A percentile compares a stretch with the other conserved stretches of the same genome.
These are phyloP conservation scores for Mucor velutinosus DNA, from an alignment of 371 early-diverging fungal species.

Conservation along the genomic window DNA sequence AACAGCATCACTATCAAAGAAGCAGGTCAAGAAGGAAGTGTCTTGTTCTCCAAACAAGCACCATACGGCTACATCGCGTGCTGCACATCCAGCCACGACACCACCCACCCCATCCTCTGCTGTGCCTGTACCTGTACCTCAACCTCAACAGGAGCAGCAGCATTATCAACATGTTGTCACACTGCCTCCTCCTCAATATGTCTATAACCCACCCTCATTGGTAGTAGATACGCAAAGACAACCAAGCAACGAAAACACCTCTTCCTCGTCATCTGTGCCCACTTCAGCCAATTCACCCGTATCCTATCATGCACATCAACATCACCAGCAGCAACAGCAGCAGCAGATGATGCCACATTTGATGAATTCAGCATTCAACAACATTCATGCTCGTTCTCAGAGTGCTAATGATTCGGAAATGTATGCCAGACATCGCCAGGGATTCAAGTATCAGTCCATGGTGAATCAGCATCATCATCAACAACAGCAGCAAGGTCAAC, in stretches of 20 bases:
- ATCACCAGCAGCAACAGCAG: not conserved
- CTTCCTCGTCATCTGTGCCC: not conserved
- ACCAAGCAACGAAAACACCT: not conserved
- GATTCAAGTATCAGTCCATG: conserved; percentile 7
- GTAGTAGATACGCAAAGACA: conserved; percentile 2
- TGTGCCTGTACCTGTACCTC: not conserved
- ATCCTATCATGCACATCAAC: not conserved
- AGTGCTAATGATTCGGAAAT: conserved; percentile 26
- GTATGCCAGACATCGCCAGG: conserved; percentile 10
- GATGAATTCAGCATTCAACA: conserved; percentile 10
- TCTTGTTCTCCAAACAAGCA: not conserved
- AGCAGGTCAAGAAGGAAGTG: not conserved
- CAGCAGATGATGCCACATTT: conserved; percentile 2
- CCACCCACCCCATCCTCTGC: not conserved
- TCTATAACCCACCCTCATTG: conserved; percentile 19
- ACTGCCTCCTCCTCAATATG: conserved; percentile 23
- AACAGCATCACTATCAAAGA: not conserved
- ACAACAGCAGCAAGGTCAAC: not conserved
- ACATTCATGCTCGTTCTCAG: conserved; percentile 22
- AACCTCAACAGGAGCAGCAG: not conserved
- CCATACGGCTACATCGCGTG: not conserved
- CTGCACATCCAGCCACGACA: not conserved
- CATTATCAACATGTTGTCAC: conserved; percentile 4
- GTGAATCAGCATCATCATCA: not conserved
- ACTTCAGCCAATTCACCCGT: not conserved